Evolutionary conservation across 495 filamentous ascomycete genomes (phyloP), one percentile per base, ranked within the genome.

Genomic region (Xylaria scruposa): DNA sequence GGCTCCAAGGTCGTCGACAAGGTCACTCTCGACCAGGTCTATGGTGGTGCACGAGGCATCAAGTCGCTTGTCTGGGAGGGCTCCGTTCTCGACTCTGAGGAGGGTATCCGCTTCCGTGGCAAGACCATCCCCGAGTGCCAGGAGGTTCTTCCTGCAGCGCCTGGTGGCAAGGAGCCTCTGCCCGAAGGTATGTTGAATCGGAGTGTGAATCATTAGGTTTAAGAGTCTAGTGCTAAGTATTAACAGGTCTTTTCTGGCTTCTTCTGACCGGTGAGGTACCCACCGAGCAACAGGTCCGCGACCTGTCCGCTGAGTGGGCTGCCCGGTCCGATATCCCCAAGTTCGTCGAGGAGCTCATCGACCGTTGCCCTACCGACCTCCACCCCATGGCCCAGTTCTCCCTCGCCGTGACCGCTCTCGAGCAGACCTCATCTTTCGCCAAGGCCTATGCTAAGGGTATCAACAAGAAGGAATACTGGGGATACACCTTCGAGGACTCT

Each of bases 311-410:
- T 60, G 97, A 98, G 83, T 98, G 95, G 97, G 96, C 96, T 83
- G 96, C 96, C 77, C 95, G 97, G 79, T 93, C 97, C 83, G 93
- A 94, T 78, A 84, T 99, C 72, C 97, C 96, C 82, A 95, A 95
- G 86, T 99, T 95, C 86, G 87, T 99, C 80, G 94, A 97, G 87
- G 96, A 99, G 86, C 91, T 99, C 79, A 97, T 99, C 85, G 96
- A 99, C 91, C 94, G 95, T 85, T 98, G 94, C 91, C 96, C 96
- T 73, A 94, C 87, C 86, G 94, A 95, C 83, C 93, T 99, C 75
- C 96, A 99, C 91, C 97, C 96, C 81, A 99, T 99, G 96, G 94
- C 97, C 65, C 96, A 99, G 88, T 97, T 99, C 89, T 98, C 97
- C 47, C 85, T 98, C 77, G 96, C 97, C 76, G 94, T 99, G 76